Conservation (phyloP, 108 stramenopile species). For the Cyclotella baltica region DNA sequence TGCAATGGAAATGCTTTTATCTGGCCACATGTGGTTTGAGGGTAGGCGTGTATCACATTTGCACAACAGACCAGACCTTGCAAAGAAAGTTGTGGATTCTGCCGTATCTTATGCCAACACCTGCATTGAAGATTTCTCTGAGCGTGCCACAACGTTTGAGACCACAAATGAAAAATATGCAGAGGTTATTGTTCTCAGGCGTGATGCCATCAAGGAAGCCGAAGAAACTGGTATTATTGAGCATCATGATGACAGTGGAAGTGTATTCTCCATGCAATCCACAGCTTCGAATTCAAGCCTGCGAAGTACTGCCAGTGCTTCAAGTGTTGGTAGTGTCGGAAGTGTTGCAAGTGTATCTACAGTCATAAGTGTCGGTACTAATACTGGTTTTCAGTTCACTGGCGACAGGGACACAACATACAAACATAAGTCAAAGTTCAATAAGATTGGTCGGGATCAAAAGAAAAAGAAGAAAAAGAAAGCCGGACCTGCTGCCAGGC, state of each 20-base stretch:
- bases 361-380: constrained; percentile 76
- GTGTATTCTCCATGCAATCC: constrained; percentile 81
- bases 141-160: constrained; percentile 63
- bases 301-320: constrained; percentile 64
- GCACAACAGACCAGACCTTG: constrained; percentile 61
- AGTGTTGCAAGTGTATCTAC: constrained; percentile 74
- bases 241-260: constrained; percentile 69
- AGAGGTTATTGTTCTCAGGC: constrained; percentile 75
- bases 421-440: constrained; percentile 89
- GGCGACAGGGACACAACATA: constrained; percentile 60
- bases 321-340: constrained; percentile 43
- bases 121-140: constrained; percentile 70
- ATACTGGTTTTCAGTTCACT: constrained; percentile 75
- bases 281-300: constrained; percentile 68
- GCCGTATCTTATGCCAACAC: constrained; percentile 61
- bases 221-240: constrained; percentile 49
- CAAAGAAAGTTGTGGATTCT: constrained; percentile 64
- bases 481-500: constrained; percentile 49
- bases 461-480: constrained; percentile 76
- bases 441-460: constrained; percentile 64
- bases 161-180: constrained; percentile 58
- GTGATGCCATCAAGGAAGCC: constrained; percentile 62
- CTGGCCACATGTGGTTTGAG: constrained; percentile 76
- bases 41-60: constrained; percentile 64
- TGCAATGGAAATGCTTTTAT: constrained; percentile 76